These are phyloP conservation scores for Cyberlindnera xylosilytica DNA, from an alignment of 805 yeast species.

Conservation along the genomic window DNA sequence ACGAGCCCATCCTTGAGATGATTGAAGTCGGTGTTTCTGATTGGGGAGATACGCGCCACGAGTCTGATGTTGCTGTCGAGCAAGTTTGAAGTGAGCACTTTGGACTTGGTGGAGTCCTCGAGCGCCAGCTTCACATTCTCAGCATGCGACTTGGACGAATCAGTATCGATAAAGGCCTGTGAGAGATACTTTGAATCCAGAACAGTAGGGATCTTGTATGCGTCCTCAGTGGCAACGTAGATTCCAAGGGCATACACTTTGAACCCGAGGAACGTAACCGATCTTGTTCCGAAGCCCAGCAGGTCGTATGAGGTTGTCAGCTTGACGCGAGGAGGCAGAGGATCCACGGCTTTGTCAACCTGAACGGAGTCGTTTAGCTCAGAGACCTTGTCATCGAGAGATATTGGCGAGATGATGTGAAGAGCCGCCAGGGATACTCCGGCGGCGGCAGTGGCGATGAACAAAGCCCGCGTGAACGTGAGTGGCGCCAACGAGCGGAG, in stretches of 20 bases:
- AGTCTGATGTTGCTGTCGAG: constrained; percentile 59
- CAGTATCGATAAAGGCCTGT: constrained; percentile 33
- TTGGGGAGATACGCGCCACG: constrained; percentile 76
- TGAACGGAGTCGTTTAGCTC: constrained; percentile 30
- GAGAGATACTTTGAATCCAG: constrained; percentile 43
- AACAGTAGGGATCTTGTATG: constrained; percentile 36
- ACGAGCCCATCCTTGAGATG: constrained; percentile 89
- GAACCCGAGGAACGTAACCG: constrained; percentile 78
- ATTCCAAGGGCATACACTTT: constrained; percentile 87
- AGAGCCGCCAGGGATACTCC: not conserved
- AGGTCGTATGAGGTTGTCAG: constrained; percentile 44
- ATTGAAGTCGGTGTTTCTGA: constrained; percentile 85
- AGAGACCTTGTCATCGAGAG: constrained; percentile 12
- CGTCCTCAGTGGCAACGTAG: constrained; percentile 65
- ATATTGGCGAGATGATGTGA: constrained; percentile 1
- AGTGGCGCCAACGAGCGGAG: not conserved
- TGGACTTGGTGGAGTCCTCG: constrained; percentile 49
- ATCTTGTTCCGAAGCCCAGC: constrained; percentile 77
- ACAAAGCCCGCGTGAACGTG: not conserved
- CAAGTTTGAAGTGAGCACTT: constrained; percentile 51
- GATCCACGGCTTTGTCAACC: constrained; percentile 49
- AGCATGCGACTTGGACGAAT: constrained; percentile 31
- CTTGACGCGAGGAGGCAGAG: constrained; percentile 29
- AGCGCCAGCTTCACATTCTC: constrained; percentile 43
- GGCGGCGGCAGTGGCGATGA: not conserved